Base-by-base conservation (phyloP, 2,329 filamentous ascomycete genomes). In the Penicillium sp. region DNA sequence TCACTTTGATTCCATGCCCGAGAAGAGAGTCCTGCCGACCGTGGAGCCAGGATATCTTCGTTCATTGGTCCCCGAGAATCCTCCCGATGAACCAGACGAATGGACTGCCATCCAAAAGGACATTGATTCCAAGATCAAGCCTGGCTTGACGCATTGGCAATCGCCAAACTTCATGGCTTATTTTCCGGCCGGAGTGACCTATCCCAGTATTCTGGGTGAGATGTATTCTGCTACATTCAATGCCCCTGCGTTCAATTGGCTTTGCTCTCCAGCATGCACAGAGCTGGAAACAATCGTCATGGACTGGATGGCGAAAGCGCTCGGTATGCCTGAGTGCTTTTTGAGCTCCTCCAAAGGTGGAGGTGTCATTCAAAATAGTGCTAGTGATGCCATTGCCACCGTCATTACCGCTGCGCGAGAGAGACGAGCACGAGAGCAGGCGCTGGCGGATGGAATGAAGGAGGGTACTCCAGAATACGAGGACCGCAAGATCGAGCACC, bases 151-250 rank as follows among this genome's bases (percentile, higher is more conserved):
- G 0, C 93, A 97, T 75, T 97, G 93, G 91, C 88, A 96, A 69
- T 90, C 87, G 2, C 93, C 91, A 13, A 91, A 93, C 68, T 97
- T 96, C 80, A 90, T 97, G 84, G 93, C 93, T 37, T 97, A 95
- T 79, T 97, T 94, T 75, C 89, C 93, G 1, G 90, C 90, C 43
- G 86, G 84, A 20, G 86, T 87, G 46, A 90, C 88, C 29, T 97
- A 88, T 68, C 91, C 93, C 0, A 76, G 86, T 23, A 93, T 96
- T 71, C 81, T 97, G 9, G 93, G 91, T 17, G 93, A 97, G 75
- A 86, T 97, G 78, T 97, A 96, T 78, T 90, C 86, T 36, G 87
- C 90, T 4, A 88, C 91, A 6, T 92, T 97, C 74, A 94, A 86
- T 10, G 90, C 90, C 13, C 91, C 93, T 1, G 91, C 91, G 32